Evolutionary conservation across 202 grass and related monocot species (phyloP).

Genomic region (Setaria italica): DNA sequence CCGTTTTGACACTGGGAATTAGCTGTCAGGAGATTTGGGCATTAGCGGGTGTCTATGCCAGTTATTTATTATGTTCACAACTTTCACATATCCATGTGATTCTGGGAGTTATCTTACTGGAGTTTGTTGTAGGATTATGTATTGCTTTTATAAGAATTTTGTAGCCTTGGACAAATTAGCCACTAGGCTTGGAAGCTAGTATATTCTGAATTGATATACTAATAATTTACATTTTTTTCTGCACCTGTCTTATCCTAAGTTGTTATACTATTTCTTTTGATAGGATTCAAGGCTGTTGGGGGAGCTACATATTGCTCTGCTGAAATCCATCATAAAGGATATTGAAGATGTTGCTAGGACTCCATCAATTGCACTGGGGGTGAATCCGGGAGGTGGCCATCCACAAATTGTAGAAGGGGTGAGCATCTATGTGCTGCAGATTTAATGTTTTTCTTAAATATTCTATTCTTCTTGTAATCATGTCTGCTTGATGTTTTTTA

Average conservation of each 20-base stretch:
- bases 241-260: conserved; percentile 13
- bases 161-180: conserved; percentile 11
- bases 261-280: conserved; percentile 37
- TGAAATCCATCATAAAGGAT: conserved; percentile 96
- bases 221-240: background rate
- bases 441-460: conserved; percentile 25
- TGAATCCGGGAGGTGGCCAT: conserved; percentile 86
- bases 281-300: conserved; percentile 95
- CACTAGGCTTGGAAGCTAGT: conserved; percentile 10
- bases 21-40: conserved; percentile 12
- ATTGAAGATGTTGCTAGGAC: conserved; percentile 87
- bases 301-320: conserved; percentile 82
- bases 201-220: conserved; percentile 14
- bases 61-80: background rate
- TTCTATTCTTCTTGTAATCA: conserved; percentile 22
- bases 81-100: background rate
- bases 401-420: conserved; percentile 96
- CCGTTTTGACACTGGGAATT: background rate
- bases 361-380: conserved; percentile 65
- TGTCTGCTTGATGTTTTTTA: conserved; percentile 25
- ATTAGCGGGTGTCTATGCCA: background rate
- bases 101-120: conserved; percentile 7
- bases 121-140: background rate
- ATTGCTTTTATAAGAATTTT: background rate
- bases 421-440: conserved; percentile 32